Percentiles rank a stretch among this genome's conserved stretches.
These are phyloP conservation scores for Penicillium sp. DNA, from an alignment of 2,329 filamentous ascomycete species.

Conservation along the genomic window DNA sequence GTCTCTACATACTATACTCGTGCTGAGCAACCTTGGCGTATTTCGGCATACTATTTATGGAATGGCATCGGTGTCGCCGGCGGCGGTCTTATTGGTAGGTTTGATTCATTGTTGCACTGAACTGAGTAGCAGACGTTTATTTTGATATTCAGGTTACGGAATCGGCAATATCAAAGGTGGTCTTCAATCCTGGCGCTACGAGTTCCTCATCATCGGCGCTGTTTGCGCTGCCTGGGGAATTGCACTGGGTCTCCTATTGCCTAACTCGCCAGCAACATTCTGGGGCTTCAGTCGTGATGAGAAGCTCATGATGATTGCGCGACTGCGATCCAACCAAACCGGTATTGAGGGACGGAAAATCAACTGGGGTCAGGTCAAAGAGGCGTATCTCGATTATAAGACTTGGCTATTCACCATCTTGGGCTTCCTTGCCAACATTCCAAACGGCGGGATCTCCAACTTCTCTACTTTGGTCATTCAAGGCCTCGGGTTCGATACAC, in stretches of 20 bases:
- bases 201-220: constrained; percentile 33
- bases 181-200: constrained; percentile 24
- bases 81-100: not conserved
- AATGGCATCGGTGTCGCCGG: constrained; percentile 6
- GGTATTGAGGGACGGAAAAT: constrained; percentile 41
- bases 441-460: constrained; percentile 30
- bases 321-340: constrained; percentile 19
- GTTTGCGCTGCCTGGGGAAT: constrained; percentile 25
- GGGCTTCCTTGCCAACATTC: constrained; percentile 22
- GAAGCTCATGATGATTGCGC: constrained; percentile 1
- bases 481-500: constrained; percentile 23
- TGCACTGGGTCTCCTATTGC: constrained; percentile 17
- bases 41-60: constrained; percentile 25
- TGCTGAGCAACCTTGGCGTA: constrained; percentile 26
- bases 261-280: constrained; percentile 20
- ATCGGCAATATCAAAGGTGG: constrained; percentile 39
- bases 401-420: constrained; percentile 26
- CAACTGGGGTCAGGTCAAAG: constrained; percentile 44
- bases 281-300: constrained; percentile 23
- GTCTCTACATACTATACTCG: constrained; percentile 21
- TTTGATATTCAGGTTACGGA: constrained; percentile 27
- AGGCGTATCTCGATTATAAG: constrained; percentile 37
- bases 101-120: not conserved
- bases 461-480: constrained; percentile 32
- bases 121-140: not conserved